Evolutionary conservation across 352 stramenopile species (phyloP).

Genomic region (Phytopythium delawarense): DNA sequence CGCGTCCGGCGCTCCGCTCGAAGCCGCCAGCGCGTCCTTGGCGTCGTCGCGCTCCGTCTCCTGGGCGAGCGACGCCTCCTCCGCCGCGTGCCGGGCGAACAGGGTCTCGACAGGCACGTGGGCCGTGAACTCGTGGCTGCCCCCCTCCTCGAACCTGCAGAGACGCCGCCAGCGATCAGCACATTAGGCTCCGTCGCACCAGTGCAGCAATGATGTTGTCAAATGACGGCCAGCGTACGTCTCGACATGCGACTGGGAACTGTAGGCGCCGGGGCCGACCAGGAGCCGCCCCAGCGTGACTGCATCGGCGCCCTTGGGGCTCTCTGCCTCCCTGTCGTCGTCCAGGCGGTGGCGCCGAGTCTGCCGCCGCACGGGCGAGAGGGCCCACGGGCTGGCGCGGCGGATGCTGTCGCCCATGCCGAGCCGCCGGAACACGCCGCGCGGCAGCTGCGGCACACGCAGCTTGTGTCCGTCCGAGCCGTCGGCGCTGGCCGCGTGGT

Average conservation of each 20-base stretch:
- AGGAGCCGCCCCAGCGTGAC: constrained; percentile 5
- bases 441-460: neutral
- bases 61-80: constrained; percentile 11
- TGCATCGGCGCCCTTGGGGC: neutral
- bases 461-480: neutral
- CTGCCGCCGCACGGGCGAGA: constrained; percentile 21
- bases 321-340: constrained; percentile 13
- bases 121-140: constrained; percentile 2
- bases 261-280: constrained; percentile 10
- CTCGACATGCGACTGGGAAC: constrained; percentile 7
- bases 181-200: neutral
- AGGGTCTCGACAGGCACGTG: constrained; percentile 8
- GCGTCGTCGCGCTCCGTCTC: constrained; percentile 15
- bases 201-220: too few relatives aligned
- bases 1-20: neutral
- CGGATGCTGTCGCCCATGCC: constrained; percentile 5
- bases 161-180: neutral
- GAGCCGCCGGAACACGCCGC: constrained; percentile 1
- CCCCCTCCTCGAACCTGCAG: constrained; percentile 9
- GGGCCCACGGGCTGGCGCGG: constrained; percentile 13
- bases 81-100: neutral
- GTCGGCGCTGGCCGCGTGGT: neutral
- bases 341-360: constrained; percentile 21
- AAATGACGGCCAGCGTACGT: constrained; percentile 6
- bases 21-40: neutral